Evolutionary conservation across 2,329 filamentous ascomycete genomes (phyloP), one percentile per base, ranked within the genome.

Genomic region (Alternaria sp.): DNA sequence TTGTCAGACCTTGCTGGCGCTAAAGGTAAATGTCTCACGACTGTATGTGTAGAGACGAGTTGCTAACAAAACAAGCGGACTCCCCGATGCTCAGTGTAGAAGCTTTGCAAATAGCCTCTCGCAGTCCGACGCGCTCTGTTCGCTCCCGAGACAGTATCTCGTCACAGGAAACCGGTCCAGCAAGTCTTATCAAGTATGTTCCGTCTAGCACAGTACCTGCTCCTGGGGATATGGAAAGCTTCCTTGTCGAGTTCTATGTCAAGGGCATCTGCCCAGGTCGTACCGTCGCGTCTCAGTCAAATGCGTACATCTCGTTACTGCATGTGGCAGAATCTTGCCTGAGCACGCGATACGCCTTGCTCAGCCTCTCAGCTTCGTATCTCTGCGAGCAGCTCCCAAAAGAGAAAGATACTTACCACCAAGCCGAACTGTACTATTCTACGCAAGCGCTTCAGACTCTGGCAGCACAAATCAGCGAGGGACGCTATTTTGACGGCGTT

Each of bases 381-480:
- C 71, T 75, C 32, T 62, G 67, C 49, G 71, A 75, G 36, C 71
- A 75, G 48, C 57, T 73, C 9, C 71, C 69, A 28, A 68, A 67
- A 3, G 65, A 75, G 5, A 74, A 70, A 43, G 69, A 75, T 24
- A 51, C 61, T 8, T 76, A 68, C 43, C 68, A 74, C 34, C 71
- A 74, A 53, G 72, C 73, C 7, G 73, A 76, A 47, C 62, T 76
- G 6, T 75, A 71, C 61, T 76, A 76, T 62, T 75, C 71, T 1
- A 72, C 72, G 1, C 70, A 75, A 59, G 73, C 74, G 8, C 56
- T 75, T 1, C 69, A 75, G 48, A 61, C 71, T 7, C 51, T 76
- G 5, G 63, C 72, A 18, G 57, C 62, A 20, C 74, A 76, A 28
- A 75, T 76, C 39, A 68, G 62, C 32, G 68, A 63, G 11, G 66